phyloP scores from a whole-genome alignment of 75 land plant genomes.

The Selaginella tamariscina region DNA sequence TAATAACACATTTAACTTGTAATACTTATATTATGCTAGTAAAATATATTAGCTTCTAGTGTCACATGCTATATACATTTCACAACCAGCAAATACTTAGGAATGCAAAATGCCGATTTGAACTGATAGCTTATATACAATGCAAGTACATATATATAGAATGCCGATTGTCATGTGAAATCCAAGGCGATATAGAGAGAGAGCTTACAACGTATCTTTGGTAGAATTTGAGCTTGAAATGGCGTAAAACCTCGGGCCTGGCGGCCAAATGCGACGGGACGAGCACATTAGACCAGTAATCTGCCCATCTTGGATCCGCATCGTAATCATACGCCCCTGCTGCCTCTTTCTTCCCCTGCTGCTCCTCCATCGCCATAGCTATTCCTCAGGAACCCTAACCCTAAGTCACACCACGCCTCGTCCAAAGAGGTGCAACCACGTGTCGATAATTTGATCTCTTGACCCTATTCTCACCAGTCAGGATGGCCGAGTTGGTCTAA shows the following conservation, averaged over 20 bases:
- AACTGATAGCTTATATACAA: no score
- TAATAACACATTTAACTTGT: background rate
- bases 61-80: no score
- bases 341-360: constrained; percentile 52
- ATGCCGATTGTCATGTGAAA: no score
- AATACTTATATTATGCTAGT: no score
- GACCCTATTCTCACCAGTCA: background rate
- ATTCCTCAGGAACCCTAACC: background rate
- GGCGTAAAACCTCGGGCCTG: constrained; percentile 62
- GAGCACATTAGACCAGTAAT: constrained; percentile 93
- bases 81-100: background rate
- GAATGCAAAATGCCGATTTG: no score
- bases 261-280: constrained; percentile 83
- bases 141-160: no score
- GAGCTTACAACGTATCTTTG: constrained; percentile 73
- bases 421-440: background rate
- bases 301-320: constrained; percentile 76
- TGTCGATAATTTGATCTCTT: background rate
- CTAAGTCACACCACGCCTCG: background rate
- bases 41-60: no score
- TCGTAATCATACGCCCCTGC: constrained; percentile 85
- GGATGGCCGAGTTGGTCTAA: constrained; percentile 15
- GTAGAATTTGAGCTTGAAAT: constrained; percentile 97
- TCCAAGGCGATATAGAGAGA: background rate
- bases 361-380: constrained; percentile 28